Conservation (phyloP, 129 eudicot genomes). For the Arctium lappa region DNA sequence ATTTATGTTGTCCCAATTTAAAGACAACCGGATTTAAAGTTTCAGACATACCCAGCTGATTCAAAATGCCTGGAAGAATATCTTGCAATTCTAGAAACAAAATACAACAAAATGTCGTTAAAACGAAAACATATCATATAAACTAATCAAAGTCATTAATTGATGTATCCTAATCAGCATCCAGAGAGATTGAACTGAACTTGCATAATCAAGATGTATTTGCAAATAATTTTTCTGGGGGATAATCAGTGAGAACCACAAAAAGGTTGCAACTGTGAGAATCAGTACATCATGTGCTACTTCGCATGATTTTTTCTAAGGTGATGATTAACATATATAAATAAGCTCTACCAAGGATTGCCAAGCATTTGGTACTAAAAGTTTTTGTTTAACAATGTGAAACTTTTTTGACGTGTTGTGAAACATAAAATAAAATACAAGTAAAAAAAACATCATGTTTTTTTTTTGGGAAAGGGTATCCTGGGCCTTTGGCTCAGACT, state of each 20-base stretch:
- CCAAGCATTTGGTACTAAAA: no score
- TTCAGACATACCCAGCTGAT: slow-evolving; percentile 69
- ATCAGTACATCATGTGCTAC: not conserved
- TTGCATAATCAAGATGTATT: not conserved
- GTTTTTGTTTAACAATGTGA: not conserved
- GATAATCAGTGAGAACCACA: not conserved
- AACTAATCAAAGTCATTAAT: not conserved
- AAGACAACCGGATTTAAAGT: not conserved
- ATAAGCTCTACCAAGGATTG: no score
- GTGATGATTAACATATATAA: not conserved
- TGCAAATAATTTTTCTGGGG: not conserved
- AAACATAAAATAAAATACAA: no score
- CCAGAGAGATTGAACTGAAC: not conserved
- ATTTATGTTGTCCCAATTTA: not conserved
- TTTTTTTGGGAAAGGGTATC: no score
- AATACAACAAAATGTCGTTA: not conserved
- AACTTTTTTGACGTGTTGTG: no score
- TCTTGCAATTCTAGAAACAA: slow-evolving; percentile 63
- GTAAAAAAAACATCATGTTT: no score
- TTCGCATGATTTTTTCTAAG: not conserved
- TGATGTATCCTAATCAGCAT: not conserved
- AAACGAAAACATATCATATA: not conserved
- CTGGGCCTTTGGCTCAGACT: no score
- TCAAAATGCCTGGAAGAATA: slow-evolving; percentile 77
- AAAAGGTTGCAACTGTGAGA: not conserved